Evolutionary conservation across 2,329 filamentous ascomycete genomes (phyloP).

Genomic region (Cytospora piceae): DNA sequence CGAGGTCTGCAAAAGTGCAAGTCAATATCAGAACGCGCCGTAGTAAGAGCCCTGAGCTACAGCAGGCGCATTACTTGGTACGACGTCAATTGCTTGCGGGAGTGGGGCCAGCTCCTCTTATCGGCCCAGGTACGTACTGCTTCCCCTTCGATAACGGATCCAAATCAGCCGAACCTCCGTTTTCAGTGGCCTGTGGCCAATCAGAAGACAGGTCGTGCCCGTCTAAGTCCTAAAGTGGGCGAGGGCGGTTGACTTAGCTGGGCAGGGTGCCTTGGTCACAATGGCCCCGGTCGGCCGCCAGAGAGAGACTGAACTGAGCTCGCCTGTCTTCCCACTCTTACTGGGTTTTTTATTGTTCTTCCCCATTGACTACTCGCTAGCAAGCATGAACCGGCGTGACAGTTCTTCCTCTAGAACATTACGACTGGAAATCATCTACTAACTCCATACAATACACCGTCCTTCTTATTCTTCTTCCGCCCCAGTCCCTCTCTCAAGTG

Average conservation of each 20-base stretch:
- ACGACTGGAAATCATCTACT: slow-evolving; percentile 10
- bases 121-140: slow-evolving; percentile 20
- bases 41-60: slow-evolving; percentile 13
- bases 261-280: slow-evolving; percentile 17
- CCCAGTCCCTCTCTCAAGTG: slow-evolving; percentile 4
- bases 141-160: slow-evolving; percentile 17
- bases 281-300: slow-evolving; percentile 11
- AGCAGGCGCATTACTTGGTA: background rate
- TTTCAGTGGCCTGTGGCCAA: slow-evolving; percentile 13
- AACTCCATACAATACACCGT: slow-evolving; percentile 1
- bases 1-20: background rate
- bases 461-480: background rate
- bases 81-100: slow-evolving; percentile 9
- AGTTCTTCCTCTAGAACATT: background rate
- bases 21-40: background rate
- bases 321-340: slow-evolving; percentile 19
- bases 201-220: background rate
- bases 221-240: slow-evolving; percentile 2
- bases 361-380: slow-evolving; percentile 4
- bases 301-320: slow-evolving; percentile 23
- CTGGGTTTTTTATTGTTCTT: slow-evolving; percentile 9
- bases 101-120: slow-evolving; percentile 16
- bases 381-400: slow-evolving; percentile 25
- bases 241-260: background rate
- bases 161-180: slow-evolving; percentile 24